These are phyloP conservation scores for Colletotrichum godetiae DNA, from an alignment of 2,329 filamentous ascomycete genomes.

Conservation along the genomic window DNA sequence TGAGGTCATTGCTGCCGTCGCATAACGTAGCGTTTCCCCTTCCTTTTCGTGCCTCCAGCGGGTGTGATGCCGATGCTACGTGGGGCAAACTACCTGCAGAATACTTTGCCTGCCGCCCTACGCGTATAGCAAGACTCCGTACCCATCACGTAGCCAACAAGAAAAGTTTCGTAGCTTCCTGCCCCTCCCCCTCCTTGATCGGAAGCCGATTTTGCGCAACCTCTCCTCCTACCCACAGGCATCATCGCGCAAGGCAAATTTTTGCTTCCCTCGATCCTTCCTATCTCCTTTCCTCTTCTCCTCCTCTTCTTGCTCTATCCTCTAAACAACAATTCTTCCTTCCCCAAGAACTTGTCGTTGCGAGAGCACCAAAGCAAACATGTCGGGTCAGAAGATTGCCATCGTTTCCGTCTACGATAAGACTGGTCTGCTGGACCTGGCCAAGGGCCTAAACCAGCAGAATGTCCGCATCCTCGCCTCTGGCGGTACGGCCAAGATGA, in stretches of 20 bases:
- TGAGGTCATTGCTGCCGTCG: slow-evolving; percentile 17
- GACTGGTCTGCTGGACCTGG: slow-evolving; percentile 92
- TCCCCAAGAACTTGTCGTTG: slow-evolving; percentile 42
- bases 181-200: slow-evolving; percentile 36
- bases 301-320: background rate
- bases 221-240: slow-evolving; percentile 23
- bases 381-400: slow-evolving; percentile 70
- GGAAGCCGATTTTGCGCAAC: slow-evolving; percentile 33
- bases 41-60: background rate
- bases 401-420: slow-evolving; percentile 99
- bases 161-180: slow-evolving; percentile 14
- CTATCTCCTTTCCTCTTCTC: background rate
- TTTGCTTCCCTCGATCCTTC: slow-evolving; percentile 14
- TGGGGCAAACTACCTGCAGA: slow-evolving; percentile 26
- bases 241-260: slow-evolving; percentile 32
- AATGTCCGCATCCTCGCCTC: slow-evolving; percentile 94
- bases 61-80: slow-evolving; percentile 12
- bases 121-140: background rate
- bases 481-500: slow-evolving; percentile 95
- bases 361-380: slow-evolving; percentile 31
- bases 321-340: slow-evolving; percentile 10
- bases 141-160: slow-evolving; percentile 8
- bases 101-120: background rate
- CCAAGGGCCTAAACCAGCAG: slow-evolving; percentile 88
- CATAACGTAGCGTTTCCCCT: slow-evolving; percentile 11